Evolutionary conservation across 2,329 filamentous ascomycete species (phyloP).

Genomic region (Microcyclosporella mali): DNA sequence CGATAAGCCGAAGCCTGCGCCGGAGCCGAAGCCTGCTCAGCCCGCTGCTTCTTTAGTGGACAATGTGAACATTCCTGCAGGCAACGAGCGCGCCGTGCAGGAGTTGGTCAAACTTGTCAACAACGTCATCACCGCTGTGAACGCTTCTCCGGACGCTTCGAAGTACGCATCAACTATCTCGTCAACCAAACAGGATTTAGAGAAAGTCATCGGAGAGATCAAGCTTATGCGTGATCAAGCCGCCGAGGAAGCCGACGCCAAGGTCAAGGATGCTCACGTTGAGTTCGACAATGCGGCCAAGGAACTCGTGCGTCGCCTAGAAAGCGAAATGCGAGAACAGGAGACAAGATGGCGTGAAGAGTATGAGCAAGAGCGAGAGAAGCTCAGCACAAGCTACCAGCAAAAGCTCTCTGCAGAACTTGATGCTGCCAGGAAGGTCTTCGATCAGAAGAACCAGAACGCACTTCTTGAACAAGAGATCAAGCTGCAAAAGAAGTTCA

Average conservation of each 20-base stretch:
- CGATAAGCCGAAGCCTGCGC: slow-evolving; percentile 9
- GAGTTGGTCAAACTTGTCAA: slow-evolving; percentile 94
- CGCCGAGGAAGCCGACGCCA: slow-evolving; percentile 64
- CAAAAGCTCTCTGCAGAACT: slow-evolving; percentile 72
- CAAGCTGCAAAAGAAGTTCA: slow-evolving; percentile 77
- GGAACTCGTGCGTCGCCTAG: slow-evolving; percentile 81
- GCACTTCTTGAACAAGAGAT: slow-evolving; percentile 86
- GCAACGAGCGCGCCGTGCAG: slow-evolving; percentile 80
- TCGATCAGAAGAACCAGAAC: slow-evolving; percentile 77
- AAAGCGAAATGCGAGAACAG: slow-evolving; percentile 73
- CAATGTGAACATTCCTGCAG: slow-evolving; percentile 66
- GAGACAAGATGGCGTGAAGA: slow-evolving; percentile 79
- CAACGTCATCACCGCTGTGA: slow-evolving; percentile 88
- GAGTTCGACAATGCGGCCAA: slow-evolving; percentile 84
- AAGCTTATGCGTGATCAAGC: slow-evolving; percentile 63
- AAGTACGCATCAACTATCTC: slow-evolving; percentile 72
- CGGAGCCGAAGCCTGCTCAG: slow-evolving; percentile 23
- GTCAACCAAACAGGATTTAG: slow-evolving; percentile 79
- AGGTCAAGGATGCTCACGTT: slow-evolving; percentile 63
- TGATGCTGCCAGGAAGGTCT: slow-evolving; percentile 70
- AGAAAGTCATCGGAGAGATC: slow-evolving; percentile 73
- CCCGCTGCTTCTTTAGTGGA: slow-evolving; percentile 60
- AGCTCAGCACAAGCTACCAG: slow-evolving; percentile 70
- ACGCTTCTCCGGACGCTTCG: slow-evolving; percentile 71
- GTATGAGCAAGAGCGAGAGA: slow-evolving; percentile 80